Base-by-base conservation (phyloP, 176 grass and related monocot species). In the Zoysia japonica region DNA sequence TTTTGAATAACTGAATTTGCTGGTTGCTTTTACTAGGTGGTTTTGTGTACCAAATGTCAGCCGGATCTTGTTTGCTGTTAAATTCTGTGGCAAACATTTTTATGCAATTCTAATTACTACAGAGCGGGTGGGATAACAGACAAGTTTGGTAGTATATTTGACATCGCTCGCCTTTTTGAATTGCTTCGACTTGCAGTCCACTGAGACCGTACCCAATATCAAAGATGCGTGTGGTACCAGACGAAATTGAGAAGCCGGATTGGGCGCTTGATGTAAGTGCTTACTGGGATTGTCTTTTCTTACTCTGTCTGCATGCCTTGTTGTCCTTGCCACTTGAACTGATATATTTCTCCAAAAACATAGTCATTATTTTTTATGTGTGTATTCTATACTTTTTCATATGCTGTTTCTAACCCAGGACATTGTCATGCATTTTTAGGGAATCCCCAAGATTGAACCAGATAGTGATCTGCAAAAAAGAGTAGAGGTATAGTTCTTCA, bases 201-300 rank as follows among this genome's bases (percentile, higher is more conserved):
- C 91, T 99, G 78, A 89, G 88, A 83, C 92, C 96, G 81, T 89
- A 84, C 86, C 92, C 90, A 86, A 99, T 95, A 89, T 99, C 96
- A 51, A 86, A 88, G 72, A 83, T 51, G 83, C 88, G 96, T 66
- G 61, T 82, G 71, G 82, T 99, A 50, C 90, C 88, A 61, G 84
- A 89, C 2, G 84, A 53, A 82, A 88, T 99, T 68, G 92, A 93
- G 67, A 95, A 93, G 84, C 96, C 96, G 77, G 92, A 95, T 86
- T 99, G 96, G 96, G 90, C 88, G 0, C 52, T 89, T 75, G 92
- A 95, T 93, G 96, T 99, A 83, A 91, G 90, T 82, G 13, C 35
- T 16, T 39, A 43, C n/a, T 73, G 5, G 76, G 38, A 17, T 64
- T 71, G 19, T 53, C 17, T 82, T 80, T 84, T 19, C 50, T 72